Percentiles rank a stretch among this genome's conserved stretches.
Conservation (phyloP, 148 eudicot species). For the Polygonum maritimum region DNA sequence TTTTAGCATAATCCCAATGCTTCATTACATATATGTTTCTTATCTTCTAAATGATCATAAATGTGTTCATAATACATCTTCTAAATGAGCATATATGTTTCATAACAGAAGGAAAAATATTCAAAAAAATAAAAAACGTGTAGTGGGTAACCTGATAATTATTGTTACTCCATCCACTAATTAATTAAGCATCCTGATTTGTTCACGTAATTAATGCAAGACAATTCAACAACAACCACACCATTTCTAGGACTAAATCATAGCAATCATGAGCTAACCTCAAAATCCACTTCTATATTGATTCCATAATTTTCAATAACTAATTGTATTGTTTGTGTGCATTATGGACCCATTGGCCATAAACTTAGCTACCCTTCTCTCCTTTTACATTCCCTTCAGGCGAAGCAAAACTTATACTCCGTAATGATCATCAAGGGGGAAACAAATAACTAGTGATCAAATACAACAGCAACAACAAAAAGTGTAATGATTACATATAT, state of each 20-base stretch:
- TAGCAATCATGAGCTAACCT: not conserved
- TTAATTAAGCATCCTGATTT: not conserved
- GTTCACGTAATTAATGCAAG: not conserved
- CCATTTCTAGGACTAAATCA: not conserved
- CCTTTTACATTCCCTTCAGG: too few species aligned
- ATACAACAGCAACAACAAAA: too few species aligned
- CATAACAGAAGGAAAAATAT: not conserved
- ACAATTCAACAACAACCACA: not conserved
- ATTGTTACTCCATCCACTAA: not conserved
- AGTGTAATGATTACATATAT: not conserved
- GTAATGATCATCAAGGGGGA: too few species aligned
- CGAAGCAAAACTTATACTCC: too few species aligned
- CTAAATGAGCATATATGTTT: too few species aligned
- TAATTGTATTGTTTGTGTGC: not conserved
- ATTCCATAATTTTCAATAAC: not conserved
- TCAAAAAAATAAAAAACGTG: too few species aligned
- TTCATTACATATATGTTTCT: too few species aligned
- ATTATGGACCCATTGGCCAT: not conserved
- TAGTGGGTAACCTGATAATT: not conserved
- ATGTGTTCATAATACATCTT: too few species aligned
- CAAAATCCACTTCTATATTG: not conserved
- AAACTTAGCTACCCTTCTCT: not conserved
- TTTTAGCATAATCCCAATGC: too few species aligned
- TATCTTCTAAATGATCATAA: too few species aligned
- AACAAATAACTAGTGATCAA: too few species aligned